Conservation (phyloP, 257 asterid species). For the Solanum corneliomulleri region DNA sequence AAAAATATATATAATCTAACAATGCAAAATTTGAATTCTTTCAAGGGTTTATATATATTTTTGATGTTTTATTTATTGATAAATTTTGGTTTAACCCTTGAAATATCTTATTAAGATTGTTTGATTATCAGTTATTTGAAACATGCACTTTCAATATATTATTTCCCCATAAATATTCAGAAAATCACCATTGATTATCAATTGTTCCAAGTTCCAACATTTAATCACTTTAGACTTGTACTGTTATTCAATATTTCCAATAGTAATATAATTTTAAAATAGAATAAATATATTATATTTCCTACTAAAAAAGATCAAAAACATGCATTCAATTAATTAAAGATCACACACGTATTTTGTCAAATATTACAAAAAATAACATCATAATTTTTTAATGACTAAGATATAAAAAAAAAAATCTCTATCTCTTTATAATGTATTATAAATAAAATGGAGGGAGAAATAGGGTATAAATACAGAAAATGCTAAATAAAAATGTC, state of each 20-base stretch:
- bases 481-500: constrained; percentile 35
- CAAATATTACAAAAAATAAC: not conserved
- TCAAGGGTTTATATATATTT: too few relatives aligned
- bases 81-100: too few relatives aligned
- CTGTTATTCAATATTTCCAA: not conserved
- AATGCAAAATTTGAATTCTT: too few relatives aligned
- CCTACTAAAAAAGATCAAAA: not conserved
- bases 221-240: not conserved
- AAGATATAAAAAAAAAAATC: not conserved
- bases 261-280: not conserved
- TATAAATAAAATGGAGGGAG: not conserved
- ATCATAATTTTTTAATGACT: not conserved
- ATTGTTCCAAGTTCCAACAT: not conserved
- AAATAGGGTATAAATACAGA: not conserved
- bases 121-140: not conserved
- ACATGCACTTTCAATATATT: not conserved
- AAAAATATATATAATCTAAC: too few relatives aligned
- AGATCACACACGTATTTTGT: not conserved
- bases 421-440: not conserved
- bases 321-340: not conserved
- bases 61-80: not conserved
- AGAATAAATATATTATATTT: not conserved
- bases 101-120: too few relatives aligned
- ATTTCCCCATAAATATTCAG: not conserved
- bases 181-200: not conserved